Base-by-base conservation (phyloP, 1,284 basidiomycete genomes). In the Leccinum subatratum region DNA sequence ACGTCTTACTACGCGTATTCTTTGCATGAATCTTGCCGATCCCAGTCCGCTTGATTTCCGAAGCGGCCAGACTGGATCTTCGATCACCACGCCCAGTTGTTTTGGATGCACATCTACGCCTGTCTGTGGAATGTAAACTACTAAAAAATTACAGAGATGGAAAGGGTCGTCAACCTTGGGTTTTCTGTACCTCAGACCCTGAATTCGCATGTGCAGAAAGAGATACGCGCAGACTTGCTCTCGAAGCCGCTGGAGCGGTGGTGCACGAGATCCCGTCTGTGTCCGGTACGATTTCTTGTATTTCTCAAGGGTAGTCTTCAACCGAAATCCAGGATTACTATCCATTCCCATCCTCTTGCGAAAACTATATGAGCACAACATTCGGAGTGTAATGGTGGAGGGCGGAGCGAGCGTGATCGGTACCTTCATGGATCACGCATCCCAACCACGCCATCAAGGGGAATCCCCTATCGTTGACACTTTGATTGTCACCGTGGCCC, bases 321-420 rank as follows among this genome's bases (percentile, higher is more conserved):
- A 69, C 16, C 28, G 6, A 34, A 48, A 14, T 57, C 14, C 68
- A 86, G 83, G 80, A 18, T 73, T 76, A 57, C 78, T 89, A 48
- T 79, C 84, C 7, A 80, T 92, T 4, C 72, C 77, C 1, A 74
- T 76, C 8, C 75, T 93, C 12, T 84, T 94, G 3, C 72, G 70
- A 14, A 79, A 80, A 8, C 80, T 95, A 30, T 77, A 78, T 25
- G 74, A 77, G 12, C 78, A 84, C 28, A 87, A 86, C 11, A 83
- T 97, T 66, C 78, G 79, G 8, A 90, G 89, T 4, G 81, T 98
- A 63, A 99, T 99, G 96, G 91, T 98, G 11, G 96, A 99, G 81
- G 96, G 96, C 63, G 96, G 96, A 18, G 92, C 94, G 4, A 79
- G 81, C 5, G 84, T 98, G 67, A 95, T 99, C 66, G 82, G 84